Evolutionary conservation across 805 yeast genomes (phyloP).

Genomic region (Kluyveromyces wickerhamii): DNA sequence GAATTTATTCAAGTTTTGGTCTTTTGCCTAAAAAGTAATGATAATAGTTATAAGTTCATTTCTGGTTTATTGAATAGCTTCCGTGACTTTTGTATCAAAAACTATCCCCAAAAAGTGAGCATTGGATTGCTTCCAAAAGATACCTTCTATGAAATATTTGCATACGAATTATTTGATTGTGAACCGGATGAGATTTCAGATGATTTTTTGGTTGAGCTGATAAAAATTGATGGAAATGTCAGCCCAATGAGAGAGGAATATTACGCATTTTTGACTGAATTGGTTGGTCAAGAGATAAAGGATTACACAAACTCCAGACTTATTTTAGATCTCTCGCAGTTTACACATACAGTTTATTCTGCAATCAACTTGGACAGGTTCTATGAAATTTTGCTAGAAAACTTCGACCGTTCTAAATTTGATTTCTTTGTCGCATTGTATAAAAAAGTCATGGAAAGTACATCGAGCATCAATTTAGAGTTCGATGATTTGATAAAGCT

Average conservation of each 20-base stretch:
- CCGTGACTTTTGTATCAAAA: constrained; percentile 32
- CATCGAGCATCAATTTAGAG: constrained; percentile 5
- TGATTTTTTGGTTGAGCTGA: constrained; percentile 25
- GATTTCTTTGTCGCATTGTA: constrained; percentile 23
- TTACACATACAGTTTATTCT: constrained; percentile 23
- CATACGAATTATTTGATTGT: constrained; percentile 19
- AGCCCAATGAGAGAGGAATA: constrained; percentile 10
- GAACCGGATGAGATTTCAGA: constrained; percentile 9
- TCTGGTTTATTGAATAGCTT: constrained; percentile 29
- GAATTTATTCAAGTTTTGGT: constrained; percentile 32
- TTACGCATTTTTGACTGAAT: constrained; percentile 20
- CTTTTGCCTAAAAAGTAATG: constrained; percentile 30
- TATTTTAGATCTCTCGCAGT: constrained; percentile 20
- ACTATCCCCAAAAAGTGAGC: constrained; percentile 21
- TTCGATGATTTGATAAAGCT: constrained; percentile 13
- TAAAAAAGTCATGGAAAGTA: constrained; percentile 11
- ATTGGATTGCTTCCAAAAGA: constrained; percentile 11
- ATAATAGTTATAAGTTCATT: constrained; percentile 25
- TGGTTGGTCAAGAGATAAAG: constrained; percentile 17
- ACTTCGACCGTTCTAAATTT: constrained; percentile 22
- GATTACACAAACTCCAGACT: constrained; percentile 18
- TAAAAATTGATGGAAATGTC: constrained; percentile 13
- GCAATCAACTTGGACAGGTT: constrained; percentile 13
- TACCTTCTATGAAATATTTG: constrained; percentile 18
- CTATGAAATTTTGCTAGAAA: constrained; percentile 9